Evolutionary conservation across 495 filamentous ascomycete species (phyloP).

Genomic region (Hypoxylon fuscum): DNA sequence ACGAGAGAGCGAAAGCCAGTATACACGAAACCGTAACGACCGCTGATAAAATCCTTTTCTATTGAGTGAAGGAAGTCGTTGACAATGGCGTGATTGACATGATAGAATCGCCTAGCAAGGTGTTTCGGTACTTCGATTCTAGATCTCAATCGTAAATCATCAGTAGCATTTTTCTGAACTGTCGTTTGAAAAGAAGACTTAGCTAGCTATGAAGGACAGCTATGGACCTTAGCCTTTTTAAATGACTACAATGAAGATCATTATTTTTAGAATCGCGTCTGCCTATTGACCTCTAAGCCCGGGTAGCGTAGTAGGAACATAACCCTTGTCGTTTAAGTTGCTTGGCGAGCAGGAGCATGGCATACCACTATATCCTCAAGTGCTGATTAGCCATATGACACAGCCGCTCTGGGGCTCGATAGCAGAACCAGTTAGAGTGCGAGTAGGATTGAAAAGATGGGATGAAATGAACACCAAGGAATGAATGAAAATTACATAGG

Average conservation of each 20-base stretch:
- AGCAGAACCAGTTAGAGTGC: not conserved
- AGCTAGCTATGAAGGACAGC: too few relatives aligned
- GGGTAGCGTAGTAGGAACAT: conserved; percentile 8
- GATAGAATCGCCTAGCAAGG: not conserved
- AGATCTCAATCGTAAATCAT: too few relatives aligned
- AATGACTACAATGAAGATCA: not conserved
- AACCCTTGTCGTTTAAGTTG: conserved; percentile 7
- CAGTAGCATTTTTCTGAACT: too few relatives aligned
- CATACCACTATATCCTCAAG: not conserved
- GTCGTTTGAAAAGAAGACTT: too few relatives aligned
- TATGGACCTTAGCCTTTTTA: conserved; percentile 1
- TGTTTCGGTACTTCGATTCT: not conserved
- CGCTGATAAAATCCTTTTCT: not conserved
- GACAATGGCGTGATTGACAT: conserved; percentile 1
- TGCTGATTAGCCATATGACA: conserved; percentile 3
- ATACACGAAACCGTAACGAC: not conserved
- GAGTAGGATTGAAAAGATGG: too few relatives aligned
- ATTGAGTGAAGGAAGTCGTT: not conserved
- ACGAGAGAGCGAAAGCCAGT: not conserved
- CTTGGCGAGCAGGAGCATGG: conserved; percentile 12
- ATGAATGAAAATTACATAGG: too few relatives aligned
- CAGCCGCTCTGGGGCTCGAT: conserved; percentile 2
- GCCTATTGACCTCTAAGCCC: conserved; percentile 4
- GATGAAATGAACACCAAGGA: too few relatives aligned
- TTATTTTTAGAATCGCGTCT: conserved; percentile 24